These are phyloP conservation scores for Dictyostelium intermedium DNA, from an alignment of 78 protist species.

Conservation along the genomic window DNA sequence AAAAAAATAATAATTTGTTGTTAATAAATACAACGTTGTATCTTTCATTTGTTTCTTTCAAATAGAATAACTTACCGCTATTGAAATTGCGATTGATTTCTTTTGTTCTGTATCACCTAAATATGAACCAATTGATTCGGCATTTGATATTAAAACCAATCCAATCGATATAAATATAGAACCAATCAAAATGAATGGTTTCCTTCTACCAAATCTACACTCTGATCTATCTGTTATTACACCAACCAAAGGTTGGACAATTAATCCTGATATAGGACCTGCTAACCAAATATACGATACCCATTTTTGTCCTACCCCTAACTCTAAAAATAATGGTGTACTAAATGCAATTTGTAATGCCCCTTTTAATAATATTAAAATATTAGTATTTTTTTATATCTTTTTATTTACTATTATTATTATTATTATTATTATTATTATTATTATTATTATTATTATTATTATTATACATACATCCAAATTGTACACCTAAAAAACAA, in stretches of 20 bases:
- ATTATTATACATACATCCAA: slow-evolving; percentile 54
- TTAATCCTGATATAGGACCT: slow-evolving; percentile 84
- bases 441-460: not conserved
- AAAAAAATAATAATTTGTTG: not conserved
- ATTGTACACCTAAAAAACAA: slow-evolving; percentile 73
- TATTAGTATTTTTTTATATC: not conserved
- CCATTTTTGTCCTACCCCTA: slow-evolving; percentile 43
- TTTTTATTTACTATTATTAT: not conserved
- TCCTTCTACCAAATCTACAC: slow-evolving; percentile 76
- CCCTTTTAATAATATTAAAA: not conserved
- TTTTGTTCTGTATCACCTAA: slow-evolving; percentile 55
- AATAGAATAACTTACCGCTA: slow-evolving; percentile 7
- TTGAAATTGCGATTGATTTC: slow-evolving; percentile 6
- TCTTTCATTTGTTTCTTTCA: not conserved
- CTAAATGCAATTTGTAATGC: slow-evolving; percentile 83
- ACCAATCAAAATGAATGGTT: slow-evolving; percentile 79
- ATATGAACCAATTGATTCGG: slow-evolving; percentile 45
- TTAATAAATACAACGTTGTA: not conserved
- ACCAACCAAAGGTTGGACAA: slow-evolving; percentile 85
- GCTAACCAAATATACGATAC: slow-evolving; percentile 79
- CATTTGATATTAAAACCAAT: slow-evolving; percentile 77
- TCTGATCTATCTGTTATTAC: slow-evolving; percentile 79
- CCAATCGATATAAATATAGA: slow-evolving; percentile 73
- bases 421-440: not conserved
- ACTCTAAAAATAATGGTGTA: slow-evolving; percentile 74